Evolutionary conservation across 2,329 filamentous ascomycete species (phyloP), one percentile per base, ranked within the genome.

Genomic region (Dothistroma pini): DNA sequence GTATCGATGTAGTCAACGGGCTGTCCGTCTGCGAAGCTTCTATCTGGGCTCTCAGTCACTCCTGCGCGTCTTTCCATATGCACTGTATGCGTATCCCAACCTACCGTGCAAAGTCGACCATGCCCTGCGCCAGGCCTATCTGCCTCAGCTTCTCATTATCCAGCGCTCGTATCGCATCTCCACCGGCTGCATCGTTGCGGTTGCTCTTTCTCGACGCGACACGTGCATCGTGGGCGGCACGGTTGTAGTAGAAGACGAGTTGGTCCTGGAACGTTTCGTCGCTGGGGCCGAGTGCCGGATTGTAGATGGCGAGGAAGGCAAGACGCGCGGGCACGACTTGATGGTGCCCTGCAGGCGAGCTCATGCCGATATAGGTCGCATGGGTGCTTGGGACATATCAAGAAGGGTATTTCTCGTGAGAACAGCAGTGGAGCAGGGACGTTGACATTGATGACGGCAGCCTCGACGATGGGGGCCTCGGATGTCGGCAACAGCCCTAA

Each of bases 51-150:
- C 62, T 70, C 69, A 70, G 68, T 66, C 69, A 70, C 65, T 66
- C 49, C 59, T 57, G 50, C 57, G 19, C 41, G 21, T 38, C 35
- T 51, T 54, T 32, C 34, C 38, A 31, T 25, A 50, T 41, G 7
- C 25, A 29, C 14, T 14, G 44, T 49, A 2, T 10, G 12, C 22
- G n/a, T 31, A 31, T 29, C 2, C 25, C 22, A 10, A 29, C 49
- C 49, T 52, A 52, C 49, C 49, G 19, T 25, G 49, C 49, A 31
- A 35, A 53, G n/a, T 35, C 49, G 21, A 19, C n/a, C 89, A 97
- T 96, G 73, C 93, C 95, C 79, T 99, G 95, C 47, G 95, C 95
- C 65, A 99, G 85, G 41, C 95, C 95, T 73, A 99, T 92, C 80
- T 97, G 93, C 66, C 95, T 86, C 70, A 97, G 80, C 69, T 88